These are phyloP conservation scores for Prinsepia uniflora DNA, from an alignment of 306 rosid genomes.

Conservation along the genomic window DNA sequence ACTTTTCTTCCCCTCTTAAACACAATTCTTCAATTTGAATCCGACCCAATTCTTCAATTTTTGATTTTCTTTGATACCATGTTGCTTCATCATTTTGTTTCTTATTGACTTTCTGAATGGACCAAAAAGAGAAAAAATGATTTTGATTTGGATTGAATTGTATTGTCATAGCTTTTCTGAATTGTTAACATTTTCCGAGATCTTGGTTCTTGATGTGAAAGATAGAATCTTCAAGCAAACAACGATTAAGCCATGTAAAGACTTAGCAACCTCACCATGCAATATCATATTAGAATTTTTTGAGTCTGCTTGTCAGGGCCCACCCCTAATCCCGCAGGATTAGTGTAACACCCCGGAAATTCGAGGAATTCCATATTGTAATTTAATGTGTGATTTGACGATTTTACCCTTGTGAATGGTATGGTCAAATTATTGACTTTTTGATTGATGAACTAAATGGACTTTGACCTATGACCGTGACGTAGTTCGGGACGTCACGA, in stretches of 20 bases:
- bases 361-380: too few species aligned
- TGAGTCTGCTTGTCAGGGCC: too few species aligned
- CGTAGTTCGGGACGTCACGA: too few species aligned
- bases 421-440: too few species aligned
- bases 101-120: neutral
- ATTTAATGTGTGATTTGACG: too few species aligned
- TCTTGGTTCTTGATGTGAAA: conserved; percentile 16
- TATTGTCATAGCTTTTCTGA: neutral
- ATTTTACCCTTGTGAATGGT: too few species aligned
- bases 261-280: neutral
- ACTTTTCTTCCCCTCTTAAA: conserved; percentile 1
- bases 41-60: neutral
- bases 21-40: conserved; percentile 21
- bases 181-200: neutral
- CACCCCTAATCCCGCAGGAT: too few species aligned
- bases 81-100: neutral
- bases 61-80: neutral
- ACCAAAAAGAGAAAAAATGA: neutral
- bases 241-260: neutral
- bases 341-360: too few species aligned
- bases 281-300: neutral
- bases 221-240: neutral
- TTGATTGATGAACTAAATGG: too few species aligned
- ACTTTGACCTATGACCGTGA: too few species aligned
- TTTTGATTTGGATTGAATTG: neutral